These are phyloP conservation scores for Kwoniella dejecticola DNA, from an alignment of 768 basidiomycete species.

Conservation along the genomic window DNA sequence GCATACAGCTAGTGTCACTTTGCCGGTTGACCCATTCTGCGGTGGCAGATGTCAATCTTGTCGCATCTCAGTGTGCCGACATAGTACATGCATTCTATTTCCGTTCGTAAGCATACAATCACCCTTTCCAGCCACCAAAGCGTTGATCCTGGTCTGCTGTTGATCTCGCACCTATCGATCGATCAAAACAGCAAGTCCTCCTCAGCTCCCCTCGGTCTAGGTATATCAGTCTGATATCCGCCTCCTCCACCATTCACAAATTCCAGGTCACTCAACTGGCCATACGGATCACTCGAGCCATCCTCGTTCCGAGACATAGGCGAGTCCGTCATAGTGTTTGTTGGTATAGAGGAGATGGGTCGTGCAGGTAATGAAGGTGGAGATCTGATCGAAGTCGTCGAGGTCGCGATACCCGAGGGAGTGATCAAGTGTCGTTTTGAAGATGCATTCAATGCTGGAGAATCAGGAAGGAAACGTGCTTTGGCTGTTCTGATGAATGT, in stretches of 20 bases:
- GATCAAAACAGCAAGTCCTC: slow-evolving; percentile 73
- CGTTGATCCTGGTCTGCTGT: too few species aligned
- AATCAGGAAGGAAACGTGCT: slow-evolving; percentile 78
- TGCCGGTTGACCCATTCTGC: too few species aligned
- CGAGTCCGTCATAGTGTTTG: not conserved
- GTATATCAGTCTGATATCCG: slow-evolving; percentile 65
- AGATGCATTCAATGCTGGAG: slow-evolving; percentile 81
- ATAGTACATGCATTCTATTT: too few species aligned
- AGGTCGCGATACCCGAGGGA: slow-evolving; percentile 24
- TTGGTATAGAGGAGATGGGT: slow-evolving; percentile 41
- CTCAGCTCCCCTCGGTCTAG: slow-evolving; percentile 65
- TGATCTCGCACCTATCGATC: too few species aligned
- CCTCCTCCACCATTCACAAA: slow-evolving; percentile 47
- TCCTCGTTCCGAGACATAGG: slow-evolving; percentile 12
- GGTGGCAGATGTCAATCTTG: too few species aligned
- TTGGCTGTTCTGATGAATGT: slow-evolving; percentile 91
- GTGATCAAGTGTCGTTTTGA: slow-evolving; percentile 61
- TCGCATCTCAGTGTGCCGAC: too few species aligned
- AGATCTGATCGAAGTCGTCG: not conserved
- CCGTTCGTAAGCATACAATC: too few species aligned
- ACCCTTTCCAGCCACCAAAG: too few species aligned
- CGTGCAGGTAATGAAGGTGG: slow-evolving; percentile 33
- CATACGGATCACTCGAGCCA: slow-evolving; percentile 69
- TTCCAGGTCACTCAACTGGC: slow-evolving; percentile 65
- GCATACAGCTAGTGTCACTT: too few species aligned